Evolutionary conservation across 352 stramenopile genomes (phyloP).

Genomic region (Thalassiosira sp.): DNA sequence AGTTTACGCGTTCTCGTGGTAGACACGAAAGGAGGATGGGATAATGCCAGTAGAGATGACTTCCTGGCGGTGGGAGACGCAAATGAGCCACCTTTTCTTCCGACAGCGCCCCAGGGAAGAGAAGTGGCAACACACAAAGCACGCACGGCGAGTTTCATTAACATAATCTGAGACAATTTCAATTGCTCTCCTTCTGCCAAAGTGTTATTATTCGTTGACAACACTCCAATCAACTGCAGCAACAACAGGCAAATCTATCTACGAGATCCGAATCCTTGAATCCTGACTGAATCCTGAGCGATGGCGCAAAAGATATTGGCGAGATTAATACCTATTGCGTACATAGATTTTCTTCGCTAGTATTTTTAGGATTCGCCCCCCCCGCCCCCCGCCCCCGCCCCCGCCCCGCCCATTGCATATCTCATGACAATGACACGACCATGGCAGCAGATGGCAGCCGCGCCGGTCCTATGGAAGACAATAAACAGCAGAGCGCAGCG

Average conservation of each 20-base stretch:
- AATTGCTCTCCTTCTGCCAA: too few species aligned
- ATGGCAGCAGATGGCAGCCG: neutral
- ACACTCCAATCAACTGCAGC: neutral
- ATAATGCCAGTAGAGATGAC: neutral
- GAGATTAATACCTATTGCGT: too few species aligned
- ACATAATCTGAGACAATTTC: neutral
- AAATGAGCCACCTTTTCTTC: neutral
- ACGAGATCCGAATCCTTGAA: too few species aligned
- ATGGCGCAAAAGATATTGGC: too few species aligned
- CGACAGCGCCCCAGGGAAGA: neutral
- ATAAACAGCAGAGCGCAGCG: neutral
- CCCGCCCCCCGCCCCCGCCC: too few species aligned
- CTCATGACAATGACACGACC: neutral
- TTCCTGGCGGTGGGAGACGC: neutral
- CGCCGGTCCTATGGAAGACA: neutral
- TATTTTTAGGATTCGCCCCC: too few species aligned
- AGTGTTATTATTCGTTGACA: too few species aligned
- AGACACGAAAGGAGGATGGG: neutral
- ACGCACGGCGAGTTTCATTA: constrained; percentile 7
- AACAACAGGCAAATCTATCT: too few species aligned
- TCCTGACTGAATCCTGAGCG: too few species aligned
- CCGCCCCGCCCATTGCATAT: too few species aligned
- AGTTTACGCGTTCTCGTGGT: neutral
- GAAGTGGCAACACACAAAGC: constrained; percentile 1
- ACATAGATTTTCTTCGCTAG: too few species aligned